Evolutionary conservation across 306 rosid species (phyloP), one percentile per base, ranked within the genome.

Genomic region (Vigna angularis): DNA sequence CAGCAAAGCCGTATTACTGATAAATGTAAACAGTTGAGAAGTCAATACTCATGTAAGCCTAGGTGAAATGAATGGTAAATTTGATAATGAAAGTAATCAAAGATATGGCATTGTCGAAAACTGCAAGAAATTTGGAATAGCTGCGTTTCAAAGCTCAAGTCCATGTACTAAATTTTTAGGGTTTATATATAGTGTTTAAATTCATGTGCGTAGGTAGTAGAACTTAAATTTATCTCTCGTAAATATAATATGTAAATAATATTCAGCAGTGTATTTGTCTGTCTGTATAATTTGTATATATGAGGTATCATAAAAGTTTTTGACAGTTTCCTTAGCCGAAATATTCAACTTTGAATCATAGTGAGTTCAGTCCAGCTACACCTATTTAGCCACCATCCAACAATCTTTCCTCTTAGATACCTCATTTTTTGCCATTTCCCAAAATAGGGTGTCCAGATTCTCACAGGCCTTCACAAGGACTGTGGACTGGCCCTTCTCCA

Each of bases 21-120:
- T 48, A 62, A 50, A 74, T 30, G 44, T 51, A 26, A 74, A 48
- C 10, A 3, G 30, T 9, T 9, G 40, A 61, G 36, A 75, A 74
- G 47, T 72, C 49, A 24, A n/a, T 57, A 58, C 15, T 34, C 7
- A 57, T 47, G 15, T 51, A 49, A 15, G 16, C 20, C 44, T 11
- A 36, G 1, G 17, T 10, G 13, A 36, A 13, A 20, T n/a, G 4
- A 58, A 55, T 20, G 28, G 75, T 14, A 28, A 72, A 64, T 72
- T 64, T 3, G 68, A 34, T n/a, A 64, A 64, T 64, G 48, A 36
- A 14, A 16, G 13, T 15, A 62, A 16, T 56, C 63, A 10, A 8
- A 40, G 45, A 40, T 40, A 40, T 40, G 9, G 8, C 11, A 40
- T 1, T 40, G 45, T 7, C 45, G 11, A 5, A 40, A 40, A 40